Percentiles rank a stretch among this genome's conserved stretches.
These are phyloP conservation scores for Macrolepiota dolichaula DNA, from an alignment of 768 basidiomycete species.

Conservation along the genomic window DNA sequence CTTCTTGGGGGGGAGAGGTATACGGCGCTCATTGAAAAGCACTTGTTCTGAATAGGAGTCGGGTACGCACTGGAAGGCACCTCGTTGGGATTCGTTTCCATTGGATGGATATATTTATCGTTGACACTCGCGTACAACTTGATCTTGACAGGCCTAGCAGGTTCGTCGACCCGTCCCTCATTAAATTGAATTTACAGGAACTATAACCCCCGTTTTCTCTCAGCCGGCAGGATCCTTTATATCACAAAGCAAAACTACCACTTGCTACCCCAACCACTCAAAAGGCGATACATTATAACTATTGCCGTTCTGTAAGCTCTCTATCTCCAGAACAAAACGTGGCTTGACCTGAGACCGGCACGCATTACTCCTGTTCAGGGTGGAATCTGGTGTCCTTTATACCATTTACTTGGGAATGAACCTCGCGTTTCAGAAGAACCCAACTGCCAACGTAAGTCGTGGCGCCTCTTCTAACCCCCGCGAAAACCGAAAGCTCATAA, in stretches of 20 bases:
- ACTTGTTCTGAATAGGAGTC: constrained; percentile 13
- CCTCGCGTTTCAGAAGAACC: constrained; percentile 24
- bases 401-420: constrained; percentile 29
- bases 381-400: constrained; percentile 38
- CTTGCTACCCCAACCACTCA: constrained; percentile 24
- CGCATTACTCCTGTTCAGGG: constrained; percentile 17
- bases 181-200: background rate
- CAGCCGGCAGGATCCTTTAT: constrained; percentile 35
- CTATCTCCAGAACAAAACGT: background rate
- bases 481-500: background rate
- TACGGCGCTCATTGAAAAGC: no score
- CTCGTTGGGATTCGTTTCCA: constrained; percentile 13
- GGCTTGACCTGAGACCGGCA: background rate
- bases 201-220: background rate
- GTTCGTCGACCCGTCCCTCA: constrained; percentile 15
- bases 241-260: constrained; percentile 22
- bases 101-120: constrained; percentile 29
- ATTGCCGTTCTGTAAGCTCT: constrained; percentile 32
- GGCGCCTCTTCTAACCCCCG: background rate
- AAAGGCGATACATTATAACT: constrained; percentile 28
- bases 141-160: constrained; percentile 29
- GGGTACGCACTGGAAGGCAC: constrained; percentile 19
- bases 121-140: constrained; percentile 32
- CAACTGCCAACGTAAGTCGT: constrained; percentile 18
- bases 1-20: background rate